Evolutionary conservation across 1,284 basidiomycete genomes (phyloP).

Genomic region (Puccinia triticina): DNA sequence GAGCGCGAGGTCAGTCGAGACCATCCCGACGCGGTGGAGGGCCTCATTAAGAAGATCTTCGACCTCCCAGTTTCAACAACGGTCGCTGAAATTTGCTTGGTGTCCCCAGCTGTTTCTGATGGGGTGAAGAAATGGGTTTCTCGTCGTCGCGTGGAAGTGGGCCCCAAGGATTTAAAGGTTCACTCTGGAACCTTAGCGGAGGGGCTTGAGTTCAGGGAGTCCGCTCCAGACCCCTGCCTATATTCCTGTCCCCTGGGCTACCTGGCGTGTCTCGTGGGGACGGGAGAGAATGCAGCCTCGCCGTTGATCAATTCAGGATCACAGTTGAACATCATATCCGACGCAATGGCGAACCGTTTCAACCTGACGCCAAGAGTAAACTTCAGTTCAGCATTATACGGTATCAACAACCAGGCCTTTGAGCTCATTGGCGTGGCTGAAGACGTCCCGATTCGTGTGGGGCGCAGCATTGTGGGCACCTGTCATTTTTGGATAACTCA

Average conservation of each 20-base stretch:
- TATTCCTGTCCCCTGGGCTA: background rate
- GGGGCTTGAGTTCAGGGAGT: background rate
- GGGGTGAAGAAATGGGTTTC: too few relatives aligned
- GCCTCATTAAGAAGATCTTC: too few relatives aligned
- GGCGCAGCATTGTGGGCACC: too few relatives aligned
- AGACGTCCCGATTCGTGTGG: too few relatives aligned
- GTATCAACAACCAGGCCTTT: background rate
- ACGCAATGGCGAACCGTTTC: background rate
- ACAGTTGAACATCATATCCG: background rate
- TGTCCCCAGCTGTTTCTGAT: too few relatives aligned
- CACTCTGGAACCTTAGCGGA: background rate
- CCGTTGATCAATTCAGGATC: background rate
- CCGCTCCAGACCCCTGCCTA: background rate
- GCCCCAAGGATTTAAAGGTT: background rate
- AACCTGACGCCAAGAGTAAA: background rate
- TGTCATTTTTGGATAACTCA: too few relatives aligned
- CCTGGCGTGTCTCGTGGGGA: background rate
- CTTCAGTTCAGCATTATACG: background rate
- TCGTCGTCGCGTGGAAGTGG: too few relatives aligned
- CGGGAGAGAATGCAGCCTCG: background rate
- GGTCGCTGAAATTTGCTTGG: background rate
- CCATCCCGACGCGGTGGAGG: too few relatives aligned
- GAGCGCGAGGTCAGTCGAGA: too few relatives aligned
- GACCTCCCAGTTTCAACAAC: too few relatives aligned
- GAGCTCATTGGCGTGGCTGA: too few relatives aligned